Evolutionary conservation across 192 early-diverging fungal genomes (phyloP).

Genomic region (Entomortierella beljakovae): DNA sequence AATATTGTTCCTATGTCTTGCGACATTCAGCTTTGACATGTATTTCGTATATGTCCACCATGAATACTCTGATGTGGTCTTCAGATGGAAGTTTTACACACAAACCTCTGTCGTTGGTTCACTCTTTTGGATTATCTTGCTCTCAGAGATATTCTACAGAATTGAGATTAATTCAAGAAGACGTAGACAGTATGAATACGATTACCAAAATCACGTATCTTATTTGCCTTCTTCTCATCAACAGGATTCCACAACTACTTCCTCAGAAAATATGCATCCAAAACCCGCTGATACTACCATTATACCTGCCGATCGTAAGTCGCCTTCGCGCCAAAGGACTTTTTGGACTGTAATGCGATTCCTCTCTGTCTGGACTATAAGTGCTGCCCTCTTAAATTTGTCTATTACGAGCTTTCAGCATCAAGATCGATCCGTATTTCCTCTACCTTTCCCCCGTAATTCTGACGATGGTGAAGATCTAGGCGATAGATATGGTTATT

Average conservation of each 20-base stretch:
- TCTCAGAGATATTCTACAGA: conserved; percentile 20
- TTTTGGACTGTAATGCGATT: conserved; percentile 22
- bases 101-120: neutral
- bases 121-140: conserved; percentile 8
- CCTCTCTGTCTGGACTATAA: neutral
- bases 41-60: conserved; percentile 24
- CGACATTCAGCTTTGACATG: conserved; percentile 16
- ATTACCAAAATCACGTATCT: neutral
- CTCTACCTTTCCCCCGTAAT: conserved; percentile 15
- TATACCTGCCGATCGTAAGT: too few species aligned
- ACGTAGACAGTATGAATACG: neutral
- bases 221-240: neutral
- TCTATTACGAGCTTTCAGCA: neutral
- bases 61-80: conserved; percentile 9
- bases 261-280: neutral
- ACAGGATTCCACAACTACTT: neutral
- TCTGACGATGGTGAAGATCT: conserved; percentile 1
- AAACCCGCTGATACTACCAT: neutral
- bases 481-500: neutral
- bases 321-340: neutral
- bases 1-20: neutral
- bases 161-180: neutral
- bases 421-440: conserved; percentile 17
- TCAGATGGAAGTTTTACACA: conserved; percentile 20
- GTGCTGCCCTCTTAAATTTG: neutral